Evolutionary conservation across 768 basidiomycete genomes (phyloP).

Genomic region (Ramaria rubella): DNA sequence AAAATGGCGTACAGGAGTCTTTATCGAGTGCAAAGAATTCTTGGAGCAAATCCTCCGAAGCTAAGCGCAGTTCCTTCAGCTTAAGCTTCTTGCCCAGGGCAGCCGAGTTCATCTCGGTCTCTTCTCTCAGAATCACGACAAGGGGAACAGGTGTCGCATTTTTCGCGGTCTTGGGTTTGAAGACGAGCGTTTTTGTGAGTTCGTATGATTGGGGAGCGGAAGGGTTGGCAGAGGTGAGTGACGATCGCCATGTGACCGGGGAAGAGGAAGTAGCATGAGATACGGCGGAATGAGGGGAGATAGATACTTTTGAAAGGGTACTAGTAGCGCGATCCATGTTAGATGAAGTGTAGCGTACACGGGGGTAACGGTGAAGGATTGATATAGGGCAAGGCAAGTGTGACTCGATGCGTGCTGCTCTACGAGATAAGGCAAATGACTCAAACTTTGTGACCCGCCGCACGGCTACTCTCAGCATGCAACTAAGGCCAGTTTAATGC

Average conservation of each 20-base stretch:
- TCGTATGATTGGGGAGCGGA: conserved; percentile 41
- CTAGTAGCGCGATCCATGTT: background rate
- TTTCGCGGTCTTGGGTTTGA: conserved; percentile 97
- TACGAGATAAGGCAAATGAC: background rate
- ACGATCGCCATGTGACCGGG: conserved; percentile 71
- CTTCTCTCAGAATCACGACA: conserved; percentile 78
- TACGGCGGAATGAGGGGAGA: conserved; percentile 46
- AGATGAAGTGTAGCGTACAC: background rate
- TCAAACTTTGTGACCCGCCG: background rate
- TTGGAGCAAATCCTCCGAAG: conserved; percentile 76
- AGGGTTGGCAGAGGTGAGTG: conserved; percentile 50
- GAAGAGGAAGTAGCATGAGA: conserved; percentile 59
- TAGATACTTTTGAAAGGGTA: conserved; percentile 33
- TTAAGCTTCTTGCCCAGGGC: conserved; percentile 73
- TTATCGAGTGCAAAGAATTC: conserved; percentile 83
- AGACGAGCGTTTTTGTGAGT: conserved; percentile 82
- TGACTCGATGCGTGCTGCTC: background rate
- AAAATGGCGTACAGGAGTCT: conserved; percentile 62
- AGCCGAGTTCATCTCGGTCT: conserved; percentile 74
- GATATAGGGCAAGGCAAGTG: background rate
- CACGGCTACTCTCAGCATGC: background rate
- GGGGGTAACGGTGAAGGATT: background rate
- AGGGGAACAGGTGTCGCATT: conserved; percentile 77
- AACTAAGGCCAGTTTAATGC: background rate
- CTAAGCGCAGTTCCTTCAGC: conserved; percentile 83